Conservation (phyloP, 345 rosid genomes). For the Arabis alpina region DNA sequence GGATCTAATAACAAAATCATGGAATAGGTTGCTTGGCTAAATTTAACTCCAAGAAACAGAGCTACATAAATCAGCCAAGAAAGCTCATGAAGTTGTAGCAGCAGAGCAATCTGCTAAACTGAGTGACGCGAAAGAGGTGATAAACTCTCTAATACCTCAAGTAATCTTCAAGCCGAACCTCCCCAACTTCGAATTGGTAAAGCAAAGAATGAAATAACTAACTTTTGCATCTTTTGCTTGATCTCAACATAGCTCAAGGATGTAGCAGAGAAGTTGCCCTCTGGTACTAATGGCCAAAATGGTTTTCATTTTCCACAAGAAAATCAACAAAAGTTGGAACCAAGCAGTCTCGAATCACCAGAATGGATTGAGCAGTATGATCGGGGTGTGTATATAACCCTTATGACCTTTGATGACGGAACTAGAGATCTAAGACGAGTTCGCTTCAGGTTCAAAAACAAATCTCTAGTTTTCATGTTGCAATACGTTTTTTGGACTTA, state of each 20-base stretch:
- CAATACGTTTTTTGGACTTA: neutral
- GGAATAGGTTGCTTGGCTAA: constrained; percentile 54
- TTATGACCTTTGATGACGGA: neutral
- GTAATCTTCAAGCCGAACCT: constrained; percentile 31
- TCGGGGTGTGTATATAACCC: neutral
- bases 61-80: constrained; percentile 63
- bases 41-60: constrained; percentile 64
- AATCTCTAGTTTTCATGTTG: too few relatives aligned
- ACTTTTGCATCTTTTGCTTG: too few relatives aligned
- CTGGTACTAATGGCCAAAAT: neutral
- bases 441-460: neutral
- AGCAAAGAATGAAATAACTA: too few relatives aligned
- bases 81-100: constrained; percentile 70
- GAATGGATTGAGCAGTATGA: neutral
- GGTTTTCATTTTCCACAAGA: too few relatives aligned
- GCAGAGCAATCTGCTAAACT: constrained; percentile 70
- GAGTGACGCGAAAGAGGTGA: constrained; percentile 77
- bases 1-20: constrained; percentile 6
- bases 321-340: too few relatives aligned
- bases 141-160: constrained; percentile 74
- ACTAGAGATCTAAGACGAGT: neutral
- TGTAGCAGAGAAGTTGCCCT: neutral
- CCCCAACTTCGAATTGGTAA: too few relatives aligned
- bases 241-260: too few relatives aligned
- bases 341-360: neutral